Base-by-base conservation (phyloP, 2,329 filamentous ascomycete species). In the Curvularia eragrostidis region DNA sequence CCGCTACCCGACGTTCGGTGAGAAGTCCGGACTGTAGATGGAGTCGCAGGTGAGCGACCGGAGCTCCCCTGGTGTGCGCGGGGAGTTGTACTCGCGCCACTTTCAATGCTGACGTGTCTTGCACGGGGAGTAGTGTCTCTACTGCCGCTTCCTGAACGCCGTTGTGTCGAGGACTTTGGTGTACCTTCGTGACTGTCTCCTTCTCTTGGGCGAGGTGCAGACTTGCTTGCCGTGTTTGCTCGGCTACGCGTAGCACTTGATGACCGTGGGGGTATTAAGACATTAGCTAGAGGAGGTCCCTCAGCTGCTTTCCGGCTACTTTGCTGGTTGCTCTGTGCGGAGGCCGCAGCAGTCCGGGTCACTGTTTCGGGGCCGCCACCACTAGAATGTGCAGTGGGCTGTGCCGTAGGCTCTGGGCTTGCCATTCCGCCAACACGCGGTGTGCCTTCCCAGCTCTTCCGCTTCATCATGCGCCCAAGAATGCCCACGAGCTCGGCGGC, bases 401-500 rank as follows among this genome's bases (percentile, higher is more conserved):
- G 64, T 52, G 59, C 57, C 24, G 59, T 53, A 41, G 68, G 67
- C 38, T 73, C 72, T n/a, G 73, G 73, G 32, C 68, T 75, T 30
- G 58, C 58, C 47, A 71, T 59, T 34, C 68, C 69, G n/a, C 65
- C 67, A 21, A 77, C 69, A 9, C 68, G 70, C 28, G 74, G 75
- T 19, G 74, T 76, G 3, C 71, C 72, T 62, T 77, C 76, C 65
- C 70, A 77, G 48, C 74, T 72, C 64, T 78, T 71, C 1, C 92
- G 85, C 78, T 90, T 93, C 84, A 93, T 91, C 88, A 97, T 95
- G 70, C 89, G 91, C 6, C 91, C 92, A 1, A 98, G 77, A 0
- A 95, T 88, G 1, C 90, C 89, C 8, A 98, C 93, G 12, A 97
- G 83, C 69, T 94, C 90, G 56, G 92, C 93, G 0, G 93, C 92